Base-by-base conservation (phyloP, 2,329 filamentous ascomycete genomes). In the Sphaerulina musiva region DNA sequence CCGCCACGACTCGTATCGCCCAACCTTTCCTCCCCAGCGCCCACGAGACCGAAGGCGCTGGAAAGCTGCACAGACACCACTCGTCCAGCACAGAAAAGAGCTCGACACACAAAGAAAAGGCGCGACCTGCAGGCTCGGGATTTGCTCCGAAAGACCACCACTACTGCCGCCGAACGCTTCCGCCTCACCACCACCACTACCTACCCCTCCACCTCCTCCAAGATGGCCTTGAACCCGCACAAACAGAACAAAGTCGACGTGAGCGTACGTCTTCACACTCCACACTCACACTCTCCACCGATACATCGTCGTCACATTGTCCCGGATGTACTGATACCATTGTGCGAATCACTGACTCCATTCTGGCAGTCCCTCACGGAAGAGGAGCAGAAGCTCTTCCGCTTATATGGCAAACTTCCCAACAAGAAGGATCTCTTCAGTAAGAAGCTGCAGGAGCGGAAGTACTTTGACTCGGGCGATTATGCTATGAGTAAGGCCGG, bases 161-260 rank as follows among this genome's bases (percentile, higher is more conserved):
- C 14, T 17, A 3, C 26, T 10, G 9, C 48, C 7, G 14, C 31
- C 48, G 23, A 29, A 26, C 41, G 41, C 9, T 31, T 31, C 34
- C 31, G 17, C 48, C 7, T 12, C 14, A 23, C 6, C 3, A 38
- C 29, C 32, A 36, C 29, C 29, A 20, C 29, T 14, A 26, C 20
- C 38, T 20, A 9, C 47, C 45, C 8, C 34, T 45, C 39, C 32
- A 38, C 32, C 34, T 6, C 17, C 34, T 11, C 41, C 50, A 54
- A 20, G 6, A 63, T 60, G 60, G 62, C 62, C 23, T 46, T 97
- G 89, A 96, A 96, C 73, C 92, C 92, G 66, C 89, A 91, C 73
- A 89, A 96, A 80, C 91, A 95, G 81, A 96, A 96, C 81, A 97
- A 98, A 80, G 81, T 97, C 68, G 93, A 98, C 75, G 81, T 96